Evolutionary conservation across 768 basidiomycete genomes (phyloP).

Genomic region (Filobasidium wieringae): DNA sequence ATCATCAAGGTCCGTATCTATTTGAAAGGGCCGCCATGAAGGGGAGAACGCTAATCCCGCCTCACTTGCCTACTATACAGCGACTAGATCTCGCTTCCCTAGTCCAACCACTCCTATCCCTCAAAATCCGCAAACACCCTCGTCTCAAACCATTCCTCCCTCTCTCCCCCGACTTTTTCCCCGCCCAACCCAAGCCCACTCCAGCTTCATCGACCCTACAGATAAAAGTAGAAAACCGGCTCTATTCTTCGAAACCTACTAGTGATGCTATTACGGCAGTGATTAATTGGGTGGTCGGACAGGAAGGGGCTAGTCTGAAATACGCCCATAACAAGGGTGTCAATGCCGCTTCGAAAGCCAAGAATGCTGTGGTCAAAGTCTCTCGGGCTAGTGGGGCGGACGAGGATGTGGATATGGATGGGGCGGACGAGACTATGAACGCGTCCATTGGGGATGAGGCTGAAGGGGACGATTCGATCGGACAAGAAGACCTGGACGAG

Average conservation of each 20-base stretch:
- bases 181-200: slow-evolving; percentile 9
- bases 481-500: slow-evolving; percentile 9
- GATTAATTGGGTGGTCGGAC: slow-evolving; percentile 44
- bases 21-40: not conserved
- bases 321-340: slow-evolving; percentile 18
- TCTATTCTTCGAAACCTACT: slow-evolving; percentile 66
- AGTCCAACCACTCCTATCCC: slow-evolving; percentile 54
- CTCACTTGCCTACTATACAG: slow-evolving; percentile 40
- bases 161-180: slow-evolving; percentile 43
- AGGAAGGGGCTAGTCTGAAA: slow-evolving; percentile 25
- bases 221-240: slow-evolving; percentile 56
- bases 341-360: slow-evolving; percentile 17
- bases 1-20: slow-evolving; percentile 51
- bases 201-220: slow-evolving; percentile 10
- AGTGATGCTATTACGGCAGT: slow-evolving; percentile 50
- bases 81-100: slow-evolving; percentile 50
- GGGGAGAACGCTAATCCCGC: not conserved
- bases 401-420: not conserved
- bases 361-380: slow-evolving; percentile 7
- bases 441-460: too few species aligned
- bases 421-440: too few species aligned
- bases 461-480: slow-evolving; percentile 18
- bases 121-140: slow-evolving; percentile 64
- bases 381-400: slow-evolving; percentile 14
- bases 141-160: slow-evolving; percentile 46